Evolutionary conservation across 2,329 filamentous ascomycete genomes (phyloP), one percentile per base, ranked within the genome.

Genomic region (Geoglossum cookeanum): DNA sequence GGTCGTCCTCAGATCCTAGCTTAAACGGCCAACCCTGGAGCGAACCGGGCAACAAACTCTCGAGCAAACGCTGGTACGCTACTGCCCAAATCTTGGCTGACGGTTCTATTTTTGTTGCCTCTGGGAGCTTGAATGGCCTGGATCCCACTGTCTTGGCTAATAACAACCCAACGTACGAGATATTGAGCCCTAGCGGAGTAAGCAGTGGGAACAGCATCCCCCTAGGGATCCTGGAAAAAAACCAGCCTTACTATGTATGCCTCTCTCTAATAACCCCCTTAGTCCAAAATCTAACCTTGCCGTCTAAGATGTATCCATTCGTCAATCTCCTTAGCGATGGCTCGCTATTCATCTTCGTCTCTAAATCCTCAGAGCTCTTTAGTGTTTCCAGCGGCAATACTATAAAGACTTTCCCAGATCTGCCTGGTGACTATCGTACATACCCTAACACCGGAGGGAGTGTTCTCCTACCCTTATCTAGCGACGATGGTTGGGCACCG

Each of bases 121-220:
- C 78, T 53, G 79, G 79, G 58, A 78, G 74, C 63, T 66, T 78
- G 59, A 82, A 81, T 62, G 78, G 77, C 51, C 70, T 79, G 35
- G 74, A 80, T 63, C 77, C 77, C 29, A 72, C 71, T 6, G 70
- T 75, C 58, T 66, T 66, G 3, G 68, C 72, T 53, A 81, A 82
- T 69, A 81, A 81, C 69, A 81, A 82, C 63, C 79, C 79, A 2
- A 82, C 78, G 1, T 81, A 79, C 64, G 79, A 82, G 63, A 73
- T 80, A 30, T 68, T 81, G n/a, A 73, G 75, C 58, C 60, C 67
- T 32, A 63, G 71, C 47, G 78, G 75, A 58, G 65, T 72, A 48
- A 70, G 73, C 3, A 66, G 69, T 51, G 77, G 76, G 53, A 64
- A 67, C 17, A 78, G 70, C 63, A 70, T 74, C 48, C 65, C 67